Base-by-base conservation (phyloP, 768 basidiomycete species). In the Fomitopsis serialis region DNA sequence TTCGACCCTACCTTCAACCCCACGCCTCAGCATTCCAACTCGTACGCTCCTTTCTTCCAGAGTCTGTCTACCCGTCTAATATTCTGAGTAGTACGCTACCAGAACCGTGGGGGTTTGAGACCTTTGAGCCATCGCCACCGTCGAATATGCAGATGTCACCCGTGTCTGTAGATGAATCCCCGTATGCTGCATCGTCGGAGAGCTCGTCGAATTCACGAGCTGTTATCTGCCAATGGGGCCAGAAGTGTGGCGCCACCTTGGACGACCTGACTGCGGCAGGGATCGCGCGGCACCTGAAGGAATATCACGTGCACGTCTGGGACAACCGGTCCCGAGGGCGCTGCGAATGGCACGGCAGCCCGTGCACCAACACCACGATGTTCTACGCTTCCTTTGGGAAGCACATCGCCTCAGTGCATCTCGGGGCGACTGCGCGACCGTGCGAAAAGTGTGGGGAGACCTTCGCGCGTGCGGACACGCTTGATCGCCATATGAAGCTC, bases 351-450 rank as follows among this genome's bases (percentile, higher is more conserved):
- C 6, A 40, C 37, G 37, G 37, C 37, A 45, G 44, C 25, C 40
- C 21, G 32, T 51, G 50, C 22, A n/a, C 15, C 23, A 51, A 51
- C 24, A 40, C 19, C 19, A 19, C 13, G 17, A 61, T 61, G 60
- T 58, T 49, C 53, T 51, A 55, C 15, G 55, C 54, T 7, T 54
- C 54, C 46, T 56, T 52, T 24, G 60, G 57, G 22, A 61, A 61
- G 51, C 60, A 61, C 34, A 58, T 61, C 43, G 57, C 60, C 4
- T 55, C 58, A 34, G 58, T 57, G 32, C 60, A 61, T 36, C 55
- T 61, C 13, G 49, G 57, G 23, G 53, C 56, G 37, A 54, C 56
- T 45, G 52, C 50, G 10, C 52, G 43, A 24, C 54, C 47, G 25
- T 61, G 60, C 37, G 51, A 48, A 3, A 42, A 56, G 37, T 61